Evolutionary conservation across 805 yeast species (phyloP).

Genomic region (Blastobotrys parvus): DNA sequence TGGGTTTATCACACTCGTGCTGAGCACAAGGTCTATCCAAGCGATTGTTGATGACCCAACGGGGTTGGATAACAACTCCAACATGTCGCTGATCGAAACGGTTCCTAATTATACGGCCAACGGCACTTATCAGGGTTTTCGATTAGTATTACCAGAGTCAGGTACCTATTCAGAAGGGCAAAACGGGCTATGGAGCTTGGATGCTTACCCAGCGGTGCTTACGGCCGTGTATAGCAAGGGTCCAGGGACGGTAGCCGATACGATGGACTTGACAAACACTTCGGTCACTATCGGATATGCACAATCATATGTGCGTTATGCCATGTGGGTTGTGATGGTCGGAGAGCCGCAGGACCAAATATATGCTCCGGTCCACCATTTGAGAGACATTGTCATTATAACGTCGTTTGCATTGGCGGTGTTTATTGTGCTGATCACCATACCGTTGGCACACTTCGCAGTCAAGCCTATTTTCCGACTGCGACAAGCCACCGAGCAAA

Average conservation of each 20-base stretch:
- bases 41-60: constrained; percentile 36
- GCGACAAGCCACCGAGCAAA: constrained; percentile 74
- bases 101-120: constrained; percentile 9
- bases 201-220: constrained; percentile 25
- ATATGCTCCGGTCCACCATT: constrained; percentile 50
- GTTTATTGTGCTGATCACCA: constrained; percentile 63
- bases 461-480: constrained; percentile 74
- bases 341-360: constrained; percentile 55
- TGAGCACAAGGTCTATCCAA: constrained; percentile 38
- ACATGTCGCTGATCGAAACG: constrained; percentile 16
- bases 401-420: constrained; percentile 73
- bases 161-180: constrained; percentile 11
- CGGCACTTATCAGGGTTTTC: constrained; percentile 17
- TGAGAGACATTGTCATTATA: constrained; percentile 65
- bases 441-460: constrained; percentile 77
- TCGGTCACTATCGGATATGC: constrained; percentile 50
- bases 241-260: constrained; percentile 22
- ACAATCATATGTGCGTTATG: constrained; percentile 35
- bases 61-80: constrained; percentile 29
- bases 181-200: constrained; percentile 10
- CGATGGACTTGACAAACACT: constrained; percentile 30
- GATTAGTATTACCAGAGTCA: constrained; percentile 24
- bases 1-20: constrained; percentile 61
- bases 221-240: background rate
- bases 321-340: constrained; percentile 66